Percentiles rank a stretch among this genome's conserved stretches.
phyloP scores from a whole-genome alignment of 371 early-diverging fungal species.

The Chytridium lagenaria region DNA sequence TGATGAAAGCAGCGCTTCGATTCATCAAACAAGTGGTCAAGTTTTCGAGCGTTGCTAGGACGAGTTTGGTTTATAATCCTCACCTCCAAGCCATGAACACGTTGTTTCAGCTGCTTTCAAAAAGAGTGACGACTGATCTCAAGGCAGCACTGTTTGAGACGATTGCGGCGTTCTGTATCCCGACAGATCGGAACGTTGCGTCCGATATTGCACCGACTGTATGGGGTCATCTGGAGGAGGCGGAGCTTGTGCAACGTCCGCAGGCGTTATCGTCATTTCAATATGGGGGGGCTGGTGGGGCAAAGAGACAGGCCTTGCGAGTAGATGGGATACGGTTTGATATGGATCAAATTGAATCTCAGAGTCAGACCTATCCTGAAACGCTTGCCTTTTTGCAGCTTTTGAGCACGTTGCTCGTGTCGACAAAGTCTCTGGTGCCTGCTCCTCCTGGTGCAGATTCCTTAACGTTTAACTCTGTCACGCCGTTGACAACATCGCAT shows the following conservation, averaged over 20 bases:
- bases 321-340: constrained; percentile 70
- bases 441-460: background rate
- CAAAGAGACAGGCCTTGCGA: background rate
- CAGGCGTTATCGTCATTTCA: constrained; percentile 2
- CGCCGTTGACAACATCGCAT: constrained; percentile 63
- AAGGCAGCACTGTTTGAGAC: constrained; percentile 79
- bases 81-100: constrained; percentile 64
- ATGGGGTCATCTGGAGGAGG: constrained; percentile 74
- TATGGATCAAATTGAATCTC: constrained; percentile 76
- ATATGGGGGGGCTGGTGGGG: constrained; percentile 16
- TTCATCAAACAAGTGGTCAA: constrained; percentile 68
- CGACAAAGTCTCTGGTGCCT: constrained; percentile 15
- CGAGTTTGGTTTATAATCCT: constrained; percentile 64
- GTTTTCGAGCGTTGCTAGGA: constrained; percentile 66
- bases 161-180: constrained; percentile 73
- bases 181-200: constrained; percentile 43
- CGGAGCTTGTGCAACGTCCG: constrained; percentile 68
- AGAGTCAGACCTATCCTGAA: constrained; percentile 78
- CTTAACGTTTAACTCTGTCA: background rate
- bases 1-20: constrained; percentile 70
- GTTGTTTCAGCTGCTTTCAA: constrained; percentile 75
- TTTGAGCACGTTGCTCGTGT: constrained; percentile 63
- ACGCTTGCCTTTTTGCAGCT: constrained; percentile 81
- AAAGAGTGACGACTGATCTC: constrained; percentile 69
- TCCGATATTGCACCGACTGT: constrained; percentile 64